Evolutionary conservation across 2,329 filamentous ascomycete genomes (phyloP).

Genomic region (Fusarium gaditjirri): DNA sequence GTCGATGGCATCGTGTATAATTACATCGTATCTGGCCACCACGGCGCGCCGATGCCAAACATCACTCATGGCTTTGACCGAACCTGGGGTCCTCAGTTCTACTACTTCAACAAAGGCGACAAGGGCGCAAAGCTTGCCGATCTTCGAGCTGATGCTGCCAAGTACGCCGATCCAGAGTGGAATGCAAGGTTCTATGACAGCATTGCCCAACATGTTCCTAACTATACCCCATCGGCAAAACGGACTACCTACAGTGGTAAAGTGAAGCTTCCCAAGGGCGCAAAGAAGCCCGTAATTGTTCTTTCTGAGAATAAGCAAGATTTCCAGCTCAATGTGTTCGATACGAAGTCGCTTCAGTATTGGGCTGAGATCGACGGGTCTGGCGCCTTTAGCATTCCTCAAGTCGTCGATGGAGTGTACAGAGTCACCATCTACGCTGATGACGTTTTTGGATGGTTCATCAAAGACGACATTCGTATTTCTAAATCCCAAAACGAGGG

Average conservation of each 20-base stretch:
- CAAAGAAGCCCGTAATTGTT: slow-evolving; percentile 59
- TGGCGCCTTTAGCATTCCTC: slow-evolving; percentile 48
- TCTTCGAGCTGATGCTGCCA: slow-evolving; percentile 22
- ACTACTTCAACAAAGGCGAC: slow-evolving; percentile 63
- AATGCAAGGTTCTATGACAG: slow-evolving; percentile 37
- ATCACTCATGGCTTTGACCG: slow-evolving; percentile 72
- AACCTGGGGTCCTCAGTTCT: slow-evolving; percentile 71
- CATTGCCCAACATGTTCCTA: slow-evolving; percentile 22
- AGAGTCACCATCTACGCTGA: slow-evolving; percentile 35
- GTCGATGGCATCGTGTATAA: slow-evolving; percentile 74
- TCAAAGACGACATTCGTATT: slow-evolving; percentile 55
- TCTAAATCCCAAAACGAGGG: background rate
- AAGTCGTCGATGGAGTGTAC: slow-evolving; percentile 27
- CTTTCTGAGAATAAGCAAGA: slow-evolving; percentile 50
- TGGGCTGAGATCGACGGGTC: slow-evolving; percentile 62
- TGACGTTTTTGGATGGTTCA: slow-evolving; percentile 30
- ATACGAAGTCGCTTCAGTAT: slow-evolving; percentile 66
- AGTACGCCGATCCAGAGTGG: slow-evolving; percentile 25
- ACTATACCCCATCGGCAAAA: slow-evolving; percentile 17
- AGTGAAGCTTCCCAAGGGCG: slow-evolving; percentile 24
- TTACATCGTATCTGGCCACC: slow-evolving; percentile 69
- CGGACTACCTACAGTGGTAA: slow-evolving; percentile 22
- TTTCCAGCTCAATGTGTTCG: slow-evolving; percentile 55
- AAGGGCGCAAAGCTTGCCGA: slow-evolving; percentile 1
- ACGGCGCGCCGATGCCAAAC: slow-evolving; percentile 69